A percentile compares a stretch with the other conserved stretches of the same genome.
Evolutionary conservation across 2,329 filamentous ascomycete species (phyloP).

Genomic region (Harringtonia aguacate): DNA sequence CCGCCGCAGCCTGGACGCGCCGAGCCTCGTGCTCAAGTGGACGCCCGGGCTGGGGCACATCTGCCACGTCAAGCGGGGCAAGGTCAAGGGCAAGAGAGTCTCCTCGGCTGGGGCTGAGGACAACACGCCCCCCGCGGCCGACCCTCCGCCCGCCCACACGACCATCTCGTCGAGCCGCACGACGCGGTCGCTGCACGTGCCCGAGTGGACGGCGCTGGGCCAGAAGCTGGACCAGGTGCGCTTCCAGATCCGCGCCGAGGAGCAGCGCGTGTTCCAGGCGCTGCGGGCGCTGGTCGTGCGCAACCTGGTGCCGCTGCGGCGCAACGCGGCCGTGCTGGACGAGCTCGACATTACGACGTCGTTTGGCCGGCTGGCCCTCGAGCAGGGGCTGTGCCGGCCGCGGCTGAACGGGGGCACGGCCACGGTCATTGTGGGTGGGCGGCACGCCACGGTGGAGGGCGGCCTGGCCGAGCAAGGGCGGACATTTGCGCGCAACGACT

Average conservation of each 20-base stretch:
- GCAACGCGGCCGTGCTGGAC: conserved; percentile 84
- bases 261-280: conserved; percentile 65
- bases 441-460: conserved; percentile 86
- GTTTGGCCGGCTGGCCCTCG: conserved; percentile 67
- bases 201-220: conserved; percentile 77
- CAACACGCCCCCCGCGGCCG: conserved; percentile 20
- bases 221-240: conserved; percentile 67
- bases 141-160: conserved; percentile 24
- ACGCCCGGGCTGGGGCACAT: conserved; percentile 80
- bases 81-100: conserved; percentile 29
- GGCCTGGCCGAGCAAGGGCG: conserved; percentile 62
- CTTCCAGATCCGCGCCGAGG: conserved; percentile 70
- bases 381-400: conserved; percentile 65
- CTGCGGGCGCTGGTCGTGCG: conserved; percentile 67
- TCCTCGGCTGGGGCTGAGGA: conserved; percentile 11
- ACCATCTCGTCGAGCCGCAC: conserved; percentile 70
- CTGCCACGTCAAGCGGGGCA: conserved; percentile 79
- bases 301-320: conserved; percentile 75
- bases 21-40: conserved; percentile 71
- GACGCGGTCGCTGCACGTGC: conserved; percentile 73
- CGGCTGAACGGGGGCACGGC: conserved; percentile 51
- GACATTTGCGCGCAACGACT: conserved; percentile 57
- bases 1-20: conserved; percentile 46
- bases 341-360: conserved; percentile 86
- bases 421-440: conserved; percentile 73